These are phyloP conservation scores for Talaromyces sp. DNA, from an alignment of 2,329 filamentous ascomycete genomes.

Conservation along the genomic window DNA sequence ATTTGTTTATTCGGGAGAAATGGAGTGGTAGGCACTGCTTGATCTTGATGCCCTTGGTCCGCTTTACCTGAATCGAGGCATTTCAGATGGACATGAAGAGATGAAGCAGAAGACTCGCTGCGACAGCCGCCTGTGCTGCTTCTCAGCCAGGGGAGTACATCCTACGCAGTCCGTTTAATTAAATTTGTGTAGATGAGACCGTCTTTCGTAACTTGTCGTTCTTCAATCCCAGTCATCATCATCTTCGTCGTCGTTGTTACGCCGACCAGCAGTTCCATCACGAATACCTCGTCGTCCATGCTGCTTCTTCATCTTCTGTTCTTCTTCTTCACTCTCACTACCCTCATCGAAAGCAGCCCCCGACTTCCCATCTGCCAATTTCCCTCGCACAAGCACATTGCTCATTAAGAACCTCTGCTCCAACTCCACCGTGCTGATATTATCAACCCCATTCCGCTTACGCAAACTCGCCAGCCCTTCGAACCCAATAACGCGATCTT, in stretches of 20 bases:
- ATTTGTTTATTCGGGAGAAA: background rate
- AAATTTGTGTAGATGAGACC: background rate
- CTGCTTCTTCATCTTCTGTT: constrained; percentile 8
- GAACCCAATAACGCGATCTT: constrained; percentile 43
- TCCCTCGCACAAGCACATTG: constrained; percentile 32
- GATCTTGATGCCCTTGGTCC: background rate
- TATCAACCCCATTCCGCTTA: constrained; percentile 28
- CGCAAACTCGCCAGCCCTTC: constrained; percentile 35
- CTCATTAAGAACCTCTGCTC: constrained; percentile 37
- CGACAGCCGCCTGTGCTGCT: background rate
- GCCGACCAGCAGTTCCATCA: constrained; percentile 27
- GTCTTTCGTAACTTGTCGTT: background rate
- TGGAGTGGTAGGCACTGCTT: too few relatives aligned
- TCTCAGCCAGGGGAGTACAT: background rate
- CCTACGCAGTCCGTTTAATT: background rate
- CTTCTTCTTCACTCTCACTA: constrained; percentile 19
- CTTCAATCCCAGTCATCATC: constrained; percentile 45
- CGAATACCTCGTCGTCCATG: constrained; percentile 8
- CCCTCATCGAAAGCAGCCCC: constrained; percentile 16
- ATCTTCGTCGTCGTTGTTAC: constrained; percentile 25
- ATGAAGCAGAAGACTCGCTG: background rate
- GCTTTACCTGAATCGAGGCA: background rate
- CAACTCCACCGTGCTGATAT: constrained; percentile 35
- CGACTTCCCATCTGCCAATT: constrained; percentile 23
- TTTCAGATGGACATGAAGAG: background rate